Evolutionary conservation across 1,284 basidiomycete genomes (phyloP), one percentile per base, ranked within the genome.

Genomic region (Inonotus obliquus): DNA sequence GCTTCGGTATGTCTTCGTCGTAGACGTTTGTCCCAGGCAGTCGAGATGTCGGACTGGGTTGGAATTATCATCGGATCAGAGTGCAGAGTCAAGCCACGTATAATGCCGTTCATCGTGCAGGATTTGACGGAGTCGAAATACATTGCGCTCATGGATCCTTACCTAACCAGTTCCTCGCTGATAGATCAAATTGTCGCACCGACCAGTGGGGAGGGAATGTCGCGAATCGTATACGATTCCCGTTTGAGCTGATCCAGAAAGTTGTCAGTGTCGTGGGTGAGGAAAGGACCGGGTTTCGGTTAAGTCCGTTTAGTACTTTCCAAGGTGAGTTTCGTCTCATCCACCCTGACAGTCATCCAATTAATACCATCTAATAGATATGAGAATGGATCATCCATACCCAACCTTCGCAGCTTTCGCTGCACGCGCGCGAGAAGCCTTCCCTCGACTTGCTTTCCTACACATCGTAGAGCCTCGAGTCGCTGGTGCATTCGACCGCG

Each of bases 401-500:
- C 59, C 0, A 6, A 75, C 76, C 44, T 81, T 77, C 67, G 64
- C 69, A 4, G 68, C 76, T 63, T 67, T 80, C 53, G 69, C 77
- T 21, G 62, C 68, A 0, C 54, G 67, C 4, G 59, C 79, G 7
- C 70, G 70, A 29, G 57, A 67, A 5, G 59, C 62, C 1, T 76
- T 79, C 67, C 80, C 83, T 21, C 67, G 76, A 9, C 71, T 86
- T 10, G 82, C 82, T 1, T 87, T 85, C 67, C 61, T 86, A 17
- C 86, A 89, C 67, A 72, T 80, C 38, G 71, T 82, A 27, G 84
- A 86, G 67, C 58, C 58, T 9, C 49, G 58, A 4, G 32, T 60
- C 10, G 49, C 58, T 9, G 58, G 35, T 4, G 66, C 69, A 21
- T 65, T 69, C 23, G 35, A 55, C 21, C 54, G 54, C 17, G 48